These are phyloP conservation scores for Niebla homalea DNA, from an alignment of 495 filamentous ascomycete species.

Conservation along the genomic window DNA sequence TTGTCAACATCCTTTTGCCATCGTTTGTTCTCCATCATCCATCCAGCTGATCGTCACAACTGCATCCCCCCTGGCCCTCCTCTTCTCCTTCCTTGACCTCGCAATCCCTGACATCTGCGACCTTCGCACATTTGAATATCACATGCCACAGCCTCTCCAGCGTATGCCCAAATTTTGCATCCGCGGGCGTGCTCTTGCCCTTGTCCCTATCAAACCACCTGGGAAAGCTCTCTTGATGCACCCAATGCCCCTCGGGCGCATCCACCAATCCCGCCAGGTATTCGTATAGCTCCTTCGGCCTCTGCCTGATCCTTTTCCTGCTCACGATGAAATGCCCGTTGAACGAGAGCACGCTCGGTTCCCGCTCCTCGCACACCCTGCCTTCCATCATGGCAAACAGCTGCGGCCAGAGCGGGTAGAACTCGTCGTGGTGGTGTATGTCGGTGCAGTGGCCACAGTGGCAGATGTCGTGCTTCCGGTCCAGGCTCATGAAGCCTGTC, in stretches of 20 bases:
- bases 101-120: constrained; percentile 1
- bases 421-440: neutral
- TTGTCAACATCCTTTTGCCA: neutral
- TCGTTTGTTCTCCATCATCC: too few relatives aligned
- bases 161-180: constrained; percentile 7
- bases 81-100: neutral
- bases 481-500: constrained; percentile 10
- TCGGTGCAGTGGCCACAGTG: constrained; percentile 7
- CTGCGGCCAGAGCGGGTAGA: constrained; percentile 9
- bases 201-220: constrained; percentile 4
- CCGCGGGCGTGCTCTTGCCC: constrained; percentile 2
- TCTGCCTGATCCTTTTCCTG: constrained; percentile 1
- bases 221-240: constrained; percentile 3
- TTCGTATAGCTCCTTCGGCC: neutral
- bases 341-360: constrained; percentile 6
- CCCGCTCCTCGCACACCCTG: neutral
- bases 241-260: constrained; percentile 4
- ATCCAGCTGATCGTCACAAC: constrained; percentile 3
- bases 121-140: neutral
- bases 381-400: constrained; percentile 3
- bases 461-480: constrained; percentile 8
- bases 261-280: constrained; percentile 1
- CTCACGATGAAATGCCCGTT: constrained; percentile 9
- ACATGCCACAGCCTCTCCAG: constrained; percentile 6
- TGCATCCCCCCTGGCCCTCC: constrained; percentile 4